A percentile compares a stretch with the other conserved stretches of the same genome.
phyloP scores from a whole-genome alignment of 2,329 filamentous ascomycete species.

The Paracamarosporium sp. region DNA sequence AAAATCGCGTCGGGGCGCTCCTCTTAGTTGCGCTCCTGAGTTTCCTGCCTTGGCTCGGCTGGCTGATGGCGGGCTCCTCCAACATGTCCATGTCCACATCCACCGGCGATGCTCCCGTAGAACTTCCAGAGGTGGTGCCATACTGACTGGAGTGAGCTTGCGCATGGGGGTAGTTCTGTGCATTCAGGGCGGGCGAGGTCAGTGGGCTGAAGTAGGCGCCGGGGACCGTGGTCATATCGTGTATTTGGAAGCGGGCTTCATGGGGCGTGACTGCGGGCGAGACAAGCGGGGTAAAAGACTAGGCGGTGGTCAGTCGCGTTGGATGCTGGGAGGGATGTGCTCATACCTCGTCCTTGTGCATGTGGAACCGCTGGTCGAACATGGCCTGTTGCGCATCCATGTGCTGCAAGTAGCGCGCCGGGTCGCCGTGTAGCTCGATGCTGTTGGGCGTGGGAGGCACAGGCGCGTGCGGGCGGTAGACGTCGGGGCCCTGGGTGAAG shows the following conservation, averaged over 20 bases:
- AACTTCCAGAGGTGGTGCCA: conserved; percentile 55
- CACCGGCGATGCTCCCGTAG: conserved; percentile 57
- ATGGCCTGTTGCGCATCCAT: conserved; percentile 64
- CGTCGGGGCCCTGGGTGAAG: conserved; percentile 51
- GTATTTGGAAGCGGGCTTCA: conserved; percentile 69
- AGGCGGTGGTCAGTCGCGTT: conserved; percentile 52
- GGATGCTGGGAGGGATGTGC: conserved; percentile 49
- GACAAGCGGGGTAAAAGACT: conserved; percentile 80
- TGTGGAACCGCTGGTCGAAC: conserved; percentile 70
- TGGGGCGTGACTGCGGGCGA: conserved; percentile 85
- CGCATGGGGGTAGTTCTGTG: conserved; percentile 60
- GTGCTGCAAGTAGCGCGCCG: conserved; percentile 64
- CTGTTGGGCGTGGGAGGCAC: conserved; percentile 83
- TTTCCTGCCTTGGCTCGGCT: conserved; percentile 53
- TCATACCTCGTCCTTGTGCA: conserved; percentile 70
- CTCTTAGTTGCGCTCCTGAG: conserved; percentile 52
- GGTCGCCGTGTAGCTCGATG: conserved; percentile 72
- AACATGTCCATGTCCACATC: conserved; percentile 55
- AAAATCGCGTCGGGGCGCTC: conserved; percentile 55
- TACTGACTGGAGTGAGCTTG: conserved; percentile 44
- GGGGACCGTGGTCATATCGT: conserved; percentile 67
- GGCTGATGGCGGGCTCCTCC: conserved; percentile 41
- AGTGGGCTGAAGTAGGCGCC: conserved; percentile 82
- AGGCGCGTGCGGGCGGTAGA: conserved; percentile 62
- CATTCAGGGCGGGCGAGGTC: conserved; percentile 80